Conservation (phyloP, 2,329 filamentous ascomycete genomes). For the Cladosporium sphaerospermum region DNA sequence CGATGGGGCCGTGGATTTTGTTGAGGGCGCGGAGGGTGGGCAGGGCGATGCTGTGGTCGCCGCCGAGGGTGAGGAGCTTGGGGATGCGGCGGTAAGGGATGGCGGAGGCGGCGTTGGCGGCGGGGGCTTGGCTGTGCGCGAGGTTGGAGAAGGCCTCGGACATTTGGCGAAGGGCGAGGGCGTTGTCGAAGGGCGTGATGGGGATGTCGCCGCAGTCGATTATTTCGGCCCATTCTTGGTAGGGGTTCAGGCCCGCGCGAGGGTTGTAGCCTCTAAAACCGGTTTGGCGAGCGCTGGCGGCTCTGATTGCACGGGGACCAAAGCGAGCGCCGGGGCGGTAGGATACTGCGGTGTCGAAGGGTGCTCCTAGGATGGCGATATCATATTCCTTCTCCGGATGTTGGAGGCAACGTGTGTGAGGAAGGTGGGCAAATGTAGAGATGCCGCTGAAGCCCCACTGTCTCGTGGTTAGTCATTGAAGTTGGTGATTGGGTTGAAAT, state of each 20-base stretch:
- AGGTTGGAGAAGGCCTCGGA: conserved; percentile 71
- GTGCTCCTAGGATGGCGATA: conserved; percentile 44
- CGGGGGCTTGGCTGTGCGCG: conserved; percentile 36
- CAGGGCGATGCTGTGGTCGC: conserved; percentile 46
- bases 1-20: conserved; percentile 39
- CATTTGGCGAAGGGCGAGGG: conserved; percentile 76
- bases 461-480: neutral
- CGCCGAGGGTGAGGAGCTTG: conserved; percentile 44
- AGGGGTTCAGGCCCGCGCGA: conserved; percentile 76
- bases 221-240: conserved; percentile 68
- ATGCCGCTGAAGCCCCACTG: conserved; percentile 32
- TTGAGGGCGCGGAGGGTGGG: conserved; percentile 46
- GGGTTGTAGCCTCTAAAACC: conserved; percentile 75
- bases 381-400: conserved; percentile 40
- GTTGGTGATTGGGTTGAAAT: too few species aligned
- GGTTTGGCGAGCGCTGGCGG: conserved; percentile 68
- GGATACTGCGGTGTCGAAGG: conserved; percentile 45
- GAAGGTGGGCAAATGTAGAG: conserved; percentile 39
- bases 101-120: conserved; percentile 31
- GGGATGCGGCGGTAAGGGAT: conserved; percentile 38
- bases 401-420: conserved; percentile 43
- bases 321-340: conserved; percentile 57
- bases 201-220: conserved; percentile 90
- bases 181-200: conserved; percentile 80
- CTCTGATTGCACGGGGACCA: conserved; percentile 79